Conservation (phyloP, 371 early-diverging fungal genomes). For the Saksenaea vasiformis region DNA sequence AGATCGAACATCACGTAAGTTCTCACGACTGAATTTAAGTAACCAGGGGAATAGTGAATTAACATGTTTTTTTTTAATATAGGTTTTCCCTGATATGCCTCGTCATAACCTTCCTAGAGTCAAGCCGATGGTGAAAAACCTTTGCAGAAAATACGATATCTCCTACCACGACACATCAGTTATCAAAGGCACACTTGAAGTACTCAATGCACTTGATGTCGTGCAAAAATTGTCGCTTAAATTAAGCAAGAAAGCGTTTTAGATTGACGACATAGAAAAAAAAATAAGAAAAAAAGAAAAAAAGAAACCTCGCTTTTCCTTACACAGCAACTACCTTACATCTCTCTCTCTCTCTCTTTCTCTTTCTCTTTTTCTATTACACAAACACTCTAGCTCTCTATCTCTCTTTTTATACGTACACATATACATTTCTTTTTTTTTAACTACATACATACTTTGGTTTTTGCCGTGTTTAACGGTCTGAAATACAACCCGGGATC, state of each 20-base stretch:
- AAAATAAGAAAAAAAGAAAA: constrained; percentile 1
- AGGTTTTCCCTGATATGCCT: constrained; percentile 83
- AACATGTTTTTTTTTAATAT: background rate
- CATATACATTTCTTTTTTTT: no score
- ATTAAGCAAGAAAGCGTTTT: constrained; percentile 51
- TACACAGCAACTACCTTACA: background rate
- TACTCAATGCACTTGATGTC: constrained; percentile 62
- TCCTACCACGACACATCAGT: constrained; percentile 74
- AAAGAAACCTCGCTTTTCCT: background rate
- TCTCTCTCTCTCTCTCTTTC: background rate
- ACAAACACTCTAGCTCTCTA: no score
- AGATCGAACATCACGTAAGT: constrained; percentile 76
- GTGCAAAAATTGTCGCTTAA: constrained; percentile 62
- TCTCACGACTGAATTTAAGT: background rate
- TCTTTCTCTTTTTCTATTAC: background rate
- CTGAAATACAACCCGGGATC: no score
- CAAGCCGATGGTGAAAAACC: constrained; percentile 62
- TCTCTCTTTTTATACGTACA: no score
- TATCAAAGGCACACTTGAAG: constrained; percentile 73
- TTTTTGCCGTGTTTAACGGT: no score
- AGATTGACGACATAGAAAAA: constrained; percentile 1
- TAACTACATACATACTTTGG: no score
- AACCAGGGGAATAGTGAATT: background rate
- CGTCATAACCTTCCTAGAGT: constrained; percentile 73
- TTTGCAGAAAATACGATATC: constrained; percentile 77